Evolutionary conservation across 2,329 filamentous ascomycete genomes (phyloP).

Genomic region (Venturia nashicola): DNA sequence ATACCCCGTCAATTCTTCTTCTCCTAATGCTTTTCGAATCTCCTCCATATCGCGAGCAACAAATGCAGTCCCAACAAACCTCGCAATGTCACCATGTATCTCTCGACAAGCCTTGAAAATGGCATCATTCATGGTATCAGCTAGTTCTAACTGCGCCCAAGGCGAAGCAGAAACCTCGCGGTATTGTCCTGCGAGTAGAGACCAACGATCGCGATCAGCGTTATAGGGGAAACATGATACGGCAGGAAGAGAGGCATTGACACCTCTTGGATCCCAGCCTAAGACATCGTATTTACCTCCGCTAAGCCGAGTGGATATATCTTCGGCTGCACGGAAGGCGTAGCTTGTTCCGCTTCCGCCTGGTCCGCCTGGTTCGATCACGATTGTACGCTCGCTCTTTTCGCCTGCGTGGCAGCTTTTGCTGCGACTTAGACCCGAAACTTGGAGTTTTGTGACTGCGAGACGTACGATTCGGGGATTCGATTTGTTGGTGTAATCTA

Average conservation of each 20-base stretch:
- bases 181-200: slow-evolving; percentile 1
- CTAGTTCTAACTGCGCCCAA: neutral
- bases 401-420: neutral
- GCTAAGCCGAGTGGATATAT: neutral
- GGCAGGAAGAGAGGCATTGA: slow-evolving; percentile 3
- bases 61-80: slow-evolving; percentile 4
- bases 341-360: slow-evolving; percentile 1
- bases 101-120: neutral
- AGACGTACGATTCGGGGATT: neutral
- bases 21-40: neutral
- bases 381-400: neutral
- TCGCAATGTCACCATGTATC: neutral
- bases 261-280: slow-evolving; percentile 4
- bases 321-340: slow-evolving; percentile 2
- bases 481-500: slow-evolving; percentile 2
- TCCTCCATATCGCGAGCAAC: slow-evolving; percentile 5
- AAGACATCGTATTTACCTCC: neutral
- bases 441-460: slow-evolving; percentile 2
- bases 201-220: slow-evolving; percentile 4
- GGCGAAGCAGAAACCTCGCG: slow-evolving; percentile 3
- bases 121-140: slow-evolving; percentile 3
- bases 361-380: slow-evolving; percentile 3
- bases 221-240: slow-evolving; percentile 1
- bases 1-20: slow-evolving; percentile 5
- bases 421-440: neutral